Evolutionary conservation across 2,329 filamentous ascomycete genomes (phyloP), one percentile per base, ranked within the genome.

Genomic region (Fusarium nurragi): DNA sequence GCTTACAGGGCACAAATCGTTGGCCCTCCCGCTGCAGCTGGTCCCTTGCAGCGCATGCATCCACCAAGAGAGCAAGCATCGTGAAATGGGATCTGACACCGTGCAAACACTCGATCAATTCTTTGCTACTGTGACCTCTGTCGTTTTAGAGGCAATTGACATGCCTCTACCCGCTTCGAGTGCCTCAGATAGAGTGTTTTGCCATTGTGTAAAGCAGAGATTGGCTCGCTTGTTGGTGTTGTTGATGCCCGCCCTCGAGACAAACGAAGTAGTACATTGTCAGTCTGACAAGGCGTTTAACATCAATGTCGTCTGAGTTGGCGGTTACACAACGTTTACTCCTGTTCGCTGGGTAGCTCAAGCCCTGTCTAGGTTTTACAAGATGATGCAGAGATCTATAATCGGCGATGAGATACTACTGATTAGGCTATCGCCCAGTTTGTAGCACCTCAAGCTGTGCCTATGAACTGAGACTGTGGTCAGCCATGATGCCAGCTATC

Each of bases 1-100:
- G 66, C 66, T 69, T 67, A 63, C 60, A 67, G 66, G 63, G 66
- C 65, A 61, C 34, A 64, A 64, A 64, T 68, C 65, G 66, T 69
- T 69, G 66, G 66, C 18, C 56, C 45, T 58, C 23, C 38, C 55
- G 54, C 64, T 67, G 66, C 63, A 62, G 47, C 48, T 41, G 32
- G 67, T 62, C 51, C 55, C 64, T 69, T 69, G 66, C 66, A 69
- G 63, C 36, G 60, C 60, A 30, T 51, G 51, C 66, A 50, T 67
- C 58, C 45, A 60, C 53, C 54, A 46, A 41, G 28, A 37, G 39
- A 30, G 32, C 23, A 25, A 43, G 36, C 45, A 49, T 63, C 26
- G 18, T 51, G 26, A 25, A 28, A 18, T 25, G 18, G 25, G 37
- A 51, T 60, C 57, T 57, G 32, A 13, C 58, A 69, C 66, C 67